phyloP scores from a whole-genome alignment of 140 eudicot genomes.

The Cichorium intybus region DNA sequence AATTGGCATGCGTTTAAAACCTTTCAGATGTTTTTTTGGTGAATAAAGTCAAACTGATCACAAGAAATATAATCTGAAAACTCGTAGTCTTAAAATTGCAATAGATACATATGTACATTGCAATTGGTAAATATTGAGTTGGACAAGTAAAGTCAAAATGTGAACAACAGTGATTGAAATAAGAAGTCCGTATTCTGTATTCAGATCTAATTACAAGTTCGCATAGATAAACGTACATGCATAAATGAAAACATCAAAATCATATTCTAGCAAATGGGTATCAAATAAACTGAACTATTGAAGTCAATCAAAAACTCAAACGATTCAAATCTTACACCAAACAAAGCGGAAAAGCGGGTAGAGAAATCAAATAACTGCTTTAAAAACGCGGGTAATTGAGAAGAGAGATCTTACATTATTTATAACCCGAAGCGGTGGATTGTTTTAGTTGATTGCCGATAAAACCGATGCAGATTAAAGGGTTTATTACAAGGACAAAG shows the following conservation, averaged over 20 bases:
- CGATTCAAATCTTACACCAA: constrained; percentile 17
- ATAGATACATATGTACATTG: not conserved
- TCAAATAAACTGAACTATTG: not conserved
- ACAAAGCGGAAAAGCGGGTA: not conserved
- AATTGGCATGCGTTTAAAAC: not conserved
- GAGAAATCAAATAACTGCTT: not conserved
- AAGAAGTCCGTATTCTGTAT: not conserved
- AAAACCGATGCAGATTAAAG: constrained; percentile 18
- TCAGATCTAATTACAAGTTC: not conserved
- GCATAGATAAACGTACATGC: not conserved
- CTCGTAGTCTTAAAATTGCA: not conserved
- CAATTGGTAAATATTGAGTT: not conserved
- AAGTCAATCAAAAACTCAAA: not conserved
- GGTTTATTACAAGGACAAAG: constrained; percentile 20
- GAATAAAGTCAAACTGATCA: not conserved
- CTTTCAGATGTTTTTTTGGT: not conserved
- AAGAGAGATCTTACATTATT: constrained; percentile 19
- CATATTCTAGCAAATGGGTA: constrained; percentile 9
- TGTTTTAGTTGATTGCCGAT: constrained; percentile 17
- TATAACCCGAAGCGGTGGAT: constrained; percentile 16
- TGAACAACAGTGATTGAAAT: not conserved
- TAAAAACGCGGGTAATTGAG: constrained; percentile 13
- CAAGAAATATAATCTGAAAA: not conserved
- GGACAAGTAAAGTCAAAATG: constrained; percentile 3
- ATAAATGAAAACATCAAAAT: constrained; percentile 4